Evolutionary conservation across 495 filamentous ascomycete species (phyloP), one percentile per base, ranked within the genome.

Genomic region (Astrothelium subdiscretum): DNA sequence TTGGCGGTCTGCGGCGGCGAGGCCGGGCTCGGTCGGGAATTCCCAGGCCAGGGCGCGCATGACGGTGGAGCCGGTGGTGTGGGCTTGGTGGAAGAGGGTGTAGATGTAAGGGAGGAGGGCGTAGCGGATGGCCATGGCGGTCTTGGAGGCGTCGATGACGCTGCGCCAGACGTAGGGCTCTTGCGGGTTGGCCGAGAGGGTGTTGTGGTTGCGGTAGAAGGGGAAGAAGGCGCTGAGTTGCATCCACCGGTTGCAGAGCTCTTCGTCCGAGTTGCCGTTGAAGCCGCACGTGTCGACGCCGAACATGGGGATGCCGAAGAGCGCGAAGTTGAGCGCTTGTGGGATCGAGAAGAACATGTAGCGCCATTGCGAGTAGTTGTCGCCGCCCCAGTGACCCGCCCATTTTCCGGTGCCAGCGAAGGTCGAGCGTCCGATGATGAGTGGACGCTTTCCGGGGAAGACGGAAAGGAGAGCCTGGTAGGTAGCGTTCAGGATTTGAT

Each of bases 351-450:
- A 88, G 74, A 76, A 87, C 57, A 60, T 32, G 52, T 65, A 69
- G 11, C 78, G 74, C 82, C 85, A 94, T 15, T 79, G 75, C 3
- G 84, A 85, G 42, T 75, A 75, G 68, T 95, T 95, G 70, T 95
- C 90, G 11, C 90, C 90, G 15, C 89, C 89, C 90, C 90, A 95
- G 70, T 95, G 90, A 20, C 88, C 90, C 2, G 89, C 88, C 80
- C 80, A 88, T 71, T 83, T 84, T n/a, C 90, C 90, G 4, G 81
- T 81, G 4, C 90, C 90, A 15, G 87, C 82, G 68, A 92, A 92
- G 3, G 90, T 94, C 58, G 86, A 88, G 44, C 90, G 85, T 1
- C 87, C 87, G 65, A 95, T 92, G 70, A 95, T 88, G 74, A 95
- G 92, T 0, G 90, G 90, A 0, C 90, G 84, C 68, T 89, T 87